Evolutionary conservation across 2,329 filamentous ascomycete genomes (phyloP).

Genomic region (Emmonsia crescens): DNA sequence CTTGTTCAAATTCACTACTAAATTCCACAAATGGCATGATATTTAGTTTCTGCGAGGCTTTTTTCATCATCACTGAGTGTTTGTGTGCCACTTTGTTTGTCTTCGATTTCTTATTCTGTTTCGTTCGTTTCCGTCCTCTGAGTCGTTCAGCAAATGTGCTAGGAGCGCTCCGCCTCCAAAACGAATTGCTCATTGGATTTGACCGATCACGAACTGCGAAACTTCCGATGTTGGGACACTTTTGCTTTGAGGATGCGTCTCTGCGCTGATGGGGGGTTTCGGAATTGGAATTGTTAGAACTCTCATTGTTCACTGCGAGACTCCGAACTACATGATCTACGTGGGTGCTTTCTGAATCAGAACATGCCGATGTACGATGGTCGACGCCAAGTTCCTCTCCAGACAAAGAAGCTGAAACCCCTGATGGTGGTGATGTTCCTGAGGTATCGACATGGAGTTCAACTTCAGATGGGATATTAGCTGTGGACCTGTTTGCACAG

Average conservation of each 20-base stretch:
- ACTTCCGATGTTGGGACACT: background rate
- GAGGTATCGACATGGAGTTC: background rate
- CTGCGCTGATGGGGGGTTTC: background rate
- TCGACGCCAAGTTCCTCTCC: background rate
- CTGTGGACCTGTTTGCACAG: background rate
- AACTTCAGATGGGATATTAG: background rate
- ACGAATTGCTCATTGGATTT: background rate
- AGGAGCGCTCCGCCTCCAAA: background rate
- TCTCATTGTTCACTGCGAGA: background rate
- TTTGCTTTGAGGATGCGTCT: background rate
- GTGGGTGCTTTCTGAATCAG: background rate
- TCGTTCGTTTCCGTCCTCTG: background rate
- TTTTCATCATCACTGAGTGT: background rate
- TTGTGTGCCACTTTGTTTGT: background rate
- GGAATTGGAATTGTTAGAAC: background rate
- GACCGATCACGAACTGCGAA: background rate
- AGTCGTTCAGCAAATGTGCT: constrained; percentile 1
- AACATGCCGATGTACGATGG: background rate
- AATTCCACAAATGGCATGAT: background rate
- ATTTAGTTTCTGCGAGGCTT: background rate
- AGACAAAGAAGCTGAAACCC: background rate
- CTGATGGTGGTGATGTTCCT: background rate
- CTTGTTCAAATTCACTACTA: background rate
- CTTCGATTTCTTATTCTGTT: background rate
- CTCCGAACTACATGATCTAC: background rate